These are phyloP conservation scores for Chlorella variabilis DNA, from an alignment of 163 green algal species.

Conservation along the genomic window DNA sequence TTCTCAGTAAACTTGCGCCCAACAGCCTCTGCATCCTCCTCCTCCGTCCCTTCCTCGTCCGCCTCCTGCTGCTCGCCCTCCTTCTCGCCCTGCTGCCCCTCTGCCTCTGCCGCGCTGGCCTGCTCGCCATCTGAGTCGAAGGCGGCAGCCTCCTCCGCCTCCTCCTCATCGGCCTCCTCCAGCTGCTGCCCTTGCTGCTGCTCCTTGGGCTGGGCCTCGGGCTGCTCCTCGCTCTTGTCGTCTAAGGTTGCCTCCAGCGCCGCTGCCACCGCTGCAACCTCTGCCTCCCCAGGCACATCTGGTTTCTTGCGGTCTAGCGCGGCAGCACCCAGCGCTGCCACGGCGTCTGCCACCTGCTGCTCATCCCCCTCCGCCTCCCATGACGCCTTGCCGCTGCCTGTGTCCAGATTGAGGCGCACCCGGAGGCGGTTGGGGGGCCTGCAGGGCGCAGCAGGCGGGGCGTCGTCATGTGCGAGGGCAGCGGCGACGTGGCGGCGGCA, in stretches of 20 bases:
- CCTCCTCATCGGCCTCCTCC: not conserved
- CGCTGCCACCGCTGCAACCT: not conserved
- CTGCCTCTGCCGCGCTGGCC: not conserved
- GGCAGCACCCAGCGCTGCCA: not conserved
- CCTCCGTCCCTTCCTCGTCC: not conserved
- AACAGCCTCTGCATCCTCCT: not conserved
- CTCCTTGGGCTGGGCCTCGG: not conserved
- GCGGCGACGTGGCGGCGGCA: not conserved
- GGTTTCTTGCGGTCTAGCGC: not conserved
- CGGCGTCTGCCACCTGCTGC: not conserved
- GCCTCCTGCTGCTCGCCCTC: not conserved
- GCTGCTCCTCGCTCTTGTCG: not conserved
- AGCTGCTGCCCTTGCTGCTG: not conserved
- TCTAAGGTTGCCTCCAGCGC: not conserved
- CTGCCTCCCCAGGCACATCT: not conserved
- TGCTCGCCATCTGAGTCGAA: not conserved
- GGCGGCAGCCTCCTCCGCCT: not conserved
- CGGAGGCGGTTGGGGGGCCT: conserved; percentile 7
- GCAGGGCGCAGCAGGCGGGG: not conserved
- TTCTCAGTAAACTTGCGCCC: not conserved
- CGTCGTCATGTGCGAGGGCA: no score
- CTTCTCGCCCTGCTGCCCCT: not conserved
- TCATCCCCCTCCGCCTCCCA: not conserved
- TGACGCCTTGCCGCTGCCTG: not conserved
- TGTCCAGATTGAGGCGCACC: not conserved